Conservation (phyloP, 1,139 yeast species). For the Candida freyschussii region DNA sequence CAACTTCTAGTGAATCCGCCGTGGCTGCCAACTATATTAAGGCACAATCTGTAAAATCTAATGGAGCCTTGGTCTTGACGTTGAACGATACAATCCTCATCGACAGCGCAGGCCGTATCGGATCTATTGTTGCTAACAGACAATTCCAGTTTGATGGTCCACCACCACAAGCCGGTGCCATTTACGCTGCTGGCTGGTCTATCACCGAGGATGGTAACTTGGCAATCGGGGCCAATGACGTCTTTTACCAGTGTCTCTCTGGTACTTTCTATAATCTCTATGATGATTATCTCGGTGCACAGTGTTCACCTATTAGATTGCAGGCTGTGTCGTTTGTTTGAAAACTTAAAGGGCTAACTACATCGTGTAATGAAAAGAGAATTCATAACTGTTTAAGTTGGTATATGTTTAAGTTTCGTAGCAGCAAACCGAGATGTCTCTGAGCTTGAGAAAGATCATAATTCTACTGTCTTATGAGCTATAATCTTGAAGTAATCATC, state of each 20-base stretch:
- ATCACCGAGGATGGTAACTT: slow-evolving; percentile 57
- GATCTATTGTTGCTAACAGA: slow-evolving; percentile 78
- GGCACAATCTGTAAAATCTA: slow-evolving; percentile 41
- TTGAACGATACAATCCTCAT: slow-evolving; percentile 49
- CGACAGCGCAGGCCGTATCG: slow-evolving; percentile 64
- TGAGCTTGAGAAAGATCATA: too few relatives aligned
- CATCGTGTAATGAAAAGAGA: neutral
- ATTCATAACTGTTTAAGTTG: neutral
- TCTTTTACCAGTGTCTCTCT: slow-evolving; percentile 72
- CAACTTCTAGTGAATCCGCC: slow-evolving; percentile 9
- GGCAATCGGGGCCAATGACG: slow-evolving; percentile 58
- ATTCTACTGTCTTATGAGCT: neutral
- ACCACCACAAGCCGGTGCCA: slow-evolving; percentile 85
- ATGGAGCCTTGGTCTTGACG: slow-evolving; percentile 48
- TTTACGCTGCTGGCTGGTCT: slow-evolving; percentile 82
- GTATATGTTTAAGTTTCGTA: too few relatives aligned
- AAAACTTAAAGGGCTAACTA: neutral
- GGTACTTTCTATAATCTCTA: slow-evolving; percentile 79
- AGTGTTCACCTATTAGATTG: slow-evolving; percentile 60
- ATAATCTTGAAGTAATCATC: neutral
- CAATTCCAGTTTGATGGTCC: slow-evolving; percentile 89
- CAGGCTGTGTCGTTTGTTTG: slow-evolving; percentile 40
- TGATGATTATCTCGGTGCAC: slow-evolving; percentile 59
- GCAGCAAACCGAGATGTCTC: too few relatives aligned
- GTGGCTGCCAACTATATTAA: slow-evolving; percentile 28